phyloP scores from a whole-genome alignment of 2,329 filamentous ascomycete genomes.

The Dryadomyces quercus-mongolicae region DNA sequence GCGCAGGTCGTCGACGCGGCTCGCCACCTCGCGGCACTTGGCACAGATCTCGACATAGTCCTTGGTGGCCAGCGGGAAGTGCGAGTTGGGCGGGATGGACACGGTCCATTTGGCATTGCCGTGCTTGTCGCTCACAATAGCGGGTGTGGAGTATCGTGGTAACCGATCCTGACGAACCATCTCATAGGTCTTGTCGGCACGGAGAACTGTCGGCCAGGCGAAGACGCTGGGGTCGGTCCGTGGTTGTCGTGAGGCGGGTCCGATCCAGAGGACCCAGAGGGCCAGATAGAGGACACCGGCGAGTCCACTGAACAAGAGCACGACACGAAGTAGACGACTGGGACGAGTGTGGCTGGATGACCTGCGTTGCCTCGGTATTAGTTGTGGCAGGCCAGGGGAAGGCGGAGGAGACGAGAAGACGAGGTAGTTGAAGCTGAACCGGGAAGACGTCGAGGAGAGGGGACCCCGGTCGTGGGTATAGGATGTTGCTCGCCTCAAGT shows the following conservation, averaged over 20 bases:
- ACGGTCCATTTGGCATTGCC: constrained; percentile 68
- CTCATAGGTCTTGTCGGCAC: constrained; percentile 41
- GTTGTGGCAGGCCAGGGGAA: constrained; percentile 58
- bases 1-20: constrained; percentile 39
- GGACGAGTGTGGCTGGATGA: constrained; percentile 43
- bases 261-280: constrained; percentile 19
- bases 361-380: constrained; percentile 51
- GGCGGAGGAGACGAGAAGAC: constrained; percentile 54
- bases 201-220: constrained; percentile 25
- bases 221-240: constrained; percentile 11
- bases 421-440: constrained; percentile 56
- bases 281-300: constrained; percentile 39
- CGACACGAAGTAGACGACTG: constrained; percentile 42
- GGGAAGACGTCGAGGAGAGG: constrained; percentile 47
- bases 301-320: constrained; percentile 41
- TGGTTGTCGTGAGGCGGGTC: constrained; percentile 12
- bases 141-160: constrained; percentile 61
- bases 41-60: constrained; percentile 60
- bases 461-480: constrained; percentile 43
- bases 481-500: constrained; percentile 45
- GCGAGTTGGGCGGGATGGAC: constrained; percentile 54
- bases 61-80: constrained; percentile 53
- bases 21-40: constrained; percentile 53
- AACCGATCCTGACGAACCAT: constrained; percentile 53
- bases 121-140: constrained; percentile 53